These are phyloP conservation scores for Plenodomus biglobosus DNA, from an alignment of 2,329 filamentous ascomycete species.

Conservation along the genomic window DNA sequence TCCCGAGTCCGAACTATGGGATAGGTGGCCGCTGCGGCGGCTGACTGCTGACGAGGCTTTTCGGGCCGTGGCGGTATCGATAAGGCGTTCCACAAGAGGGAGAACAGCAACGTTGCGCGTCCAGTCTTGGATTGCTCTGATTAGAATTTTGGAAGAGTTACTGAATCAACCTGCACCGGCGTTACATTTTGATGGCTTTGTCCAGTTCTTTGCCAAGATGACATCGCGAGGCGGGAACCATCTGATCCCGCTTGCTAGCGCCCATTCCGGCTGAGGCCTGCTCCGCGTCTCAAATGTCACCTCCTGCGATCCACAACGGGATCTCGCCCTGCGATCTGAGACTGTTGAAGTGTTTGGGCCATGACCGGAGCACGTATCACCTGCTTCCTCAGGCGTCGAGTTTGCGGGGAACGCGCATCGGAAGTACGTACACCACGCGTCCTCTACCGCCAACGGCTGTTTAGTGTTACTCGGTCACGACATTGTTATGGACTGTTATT, in stretches of 20 bases:
- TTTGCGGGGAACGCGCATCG: constrained; percentile 13
- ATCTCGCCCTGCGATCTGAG: constrained; percentile 17
- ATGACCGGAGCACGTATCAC: constrained; percentile 34
- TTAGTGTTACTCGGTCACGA: constrained; percentile 6
- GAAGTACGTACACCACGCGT: constrained; percentile 9
- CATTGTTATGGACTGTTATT: not conserved
- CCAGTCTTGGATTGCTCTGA: not conserved
- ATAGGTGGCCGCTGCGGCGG: constrained; percentile 33
- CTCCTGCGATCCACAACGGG: constrained; percentile 15
- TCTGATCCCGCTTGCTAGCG: constrained; percentile 22
- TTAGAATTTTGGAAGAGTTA: constrained; percentile 1
- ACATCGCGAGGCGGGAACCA: constrained; percentile 6
- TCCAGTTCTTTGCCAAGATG: constrained; percentile 14
- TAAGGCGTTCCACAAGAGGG: not conserved
- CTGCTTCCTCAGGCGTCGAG: constrained; percentile 12
- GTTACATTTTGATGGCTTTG: constrained; percentile 9
- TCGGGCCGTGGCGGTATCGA: no score
- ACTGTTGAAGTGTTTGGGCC: constrained; percentile 22
- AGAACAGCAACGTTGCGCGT: not conserved
- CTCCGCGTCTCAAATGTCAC: constrained; percentile 31
- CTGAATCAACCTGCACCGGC: constrained; percentile 1
- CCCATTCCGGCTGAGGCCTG: constrained; percentile 9
- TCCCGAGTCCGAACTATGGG: constrained; percentile 18
- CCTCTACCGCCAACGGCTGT: constrained; percentile 10
- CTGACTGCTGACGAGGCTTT: constrained; percentile 35